A percentile compares a stretch with the other conserved stretches of the same genome.
Evolutionary conservation across 257 asterid genomes (phyloP).

Genomic region (Solanum boliviense): DNA sequence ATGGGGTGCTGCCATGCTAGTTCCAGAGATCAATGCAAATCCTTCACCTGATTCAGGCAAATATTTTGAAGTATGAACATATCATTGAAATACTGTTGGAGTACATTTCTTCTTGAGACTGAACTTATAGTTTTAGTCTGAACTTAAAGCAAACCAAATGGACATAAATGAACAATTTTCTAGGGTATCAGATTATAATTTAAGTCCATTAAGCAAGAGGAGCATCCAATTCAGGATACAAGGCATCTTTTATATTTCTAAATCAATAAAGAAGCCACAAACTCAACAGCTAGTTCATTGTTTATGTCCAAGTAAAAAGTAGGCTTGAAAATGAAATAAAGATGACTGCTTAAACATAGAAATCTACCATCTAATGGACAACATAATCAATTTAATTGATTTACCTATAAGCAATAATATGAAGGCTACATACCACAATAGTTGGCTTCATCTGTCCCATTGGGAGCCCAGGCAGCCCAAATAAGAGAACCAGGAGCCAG

Average conservation of each 20-base stretch:
- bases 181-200: background rate
- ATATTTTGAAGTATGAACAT: background rate
- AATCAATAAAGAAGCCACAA: background rate
- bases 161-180: background rate
- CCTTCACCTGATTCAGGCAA: conserved; percentile 56
- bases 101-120: background rate
- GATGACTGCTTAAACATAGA: background rate
- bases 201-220: background rate
- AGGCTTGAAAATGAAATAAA: background rate
- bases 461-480: conserved; percentile 99
- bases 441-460: conserved; percentile 93
- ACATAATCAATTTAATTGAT: background rate
- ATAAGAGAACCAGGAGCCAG: conserved; percentile 96
- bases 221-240: background rate
- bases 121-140: background rate
- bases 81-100: background rate
- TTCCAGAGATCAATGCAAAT: conserved; percentile 74
- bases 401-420: background rate
- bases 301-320: background rate
- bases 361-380: background rate
- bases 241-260: background rate
- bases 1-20: conserved; percentile 89
- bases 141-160: background rate
- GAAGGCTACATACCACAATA: conserved; percentile 41
- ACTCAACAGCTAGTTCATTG: background rate